These are phyloP conservation scores for Penicillium canescens DNA, from an alignment of 495 filamentous ascomycete species.

Conservation along the genomic window DNA sequence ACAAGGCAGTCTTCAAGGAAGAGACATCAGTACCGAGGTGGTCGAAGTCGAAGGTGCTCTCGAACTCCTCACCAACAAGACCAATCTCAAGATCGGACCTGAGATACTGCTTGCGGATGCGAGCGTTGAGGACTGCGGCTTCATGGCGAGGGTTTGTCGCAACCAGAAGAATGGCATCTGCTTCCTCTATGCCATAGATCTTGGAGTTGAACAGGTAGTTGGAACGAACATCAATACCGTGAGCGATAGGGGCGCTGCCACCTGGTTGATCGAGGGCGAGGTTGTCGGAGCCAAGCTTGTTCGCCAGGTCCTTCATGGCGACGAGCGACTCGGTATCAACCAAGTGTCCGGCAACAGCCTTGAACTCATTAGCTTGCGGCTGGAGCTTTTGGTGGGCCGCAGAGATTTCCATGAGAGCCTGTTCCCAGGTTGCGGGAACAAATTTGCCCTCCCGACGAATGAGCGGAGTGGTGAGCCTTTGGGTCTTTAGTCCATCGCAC, in stretches of 20 bases:
- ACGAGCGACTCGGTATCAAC: conserved; percentile 90
- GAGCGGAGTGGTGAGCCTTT: conserved; percentile 87
- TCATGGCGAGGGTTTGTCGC: conserved; percentile 95
- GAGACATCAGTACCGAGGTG: conserved; percentile 77
- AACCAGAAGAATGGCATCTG: conserved; percentile 87
- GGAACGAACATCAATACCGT: conserved; percentile 90
- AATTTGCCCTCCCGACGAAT: conserved; percentile 88
- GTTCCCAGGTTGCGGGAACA: conserved; percentile 88
- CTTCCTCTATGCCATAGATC: conserved; percentile 89
- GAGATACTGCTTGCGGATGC: conserved; percentile 96
- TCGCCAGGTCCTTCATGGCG: conserved; percentile 94
- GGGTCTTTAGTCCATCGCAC: conserved; percentile 94
- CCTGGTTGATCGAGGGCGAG: conserved; percentile 87
- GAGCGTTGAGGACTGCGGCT: conserved; percentile 90
- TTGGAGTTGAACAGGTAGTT: conserved; percentile 97
- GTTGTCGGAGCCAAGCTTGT: conserved; percentile 95
- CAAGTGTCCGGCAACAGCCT: conserved; percentile 88
- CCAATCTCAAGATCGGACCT: conserved; percentile 92
- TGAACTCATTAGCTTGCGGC: conserved; percentile 89
- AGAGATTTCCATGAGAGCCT: conserved; percentile 82
- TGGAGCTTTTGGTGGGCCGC: conserved; percentile 72
- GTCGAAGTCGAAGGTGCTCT: conserved; percentile 90
- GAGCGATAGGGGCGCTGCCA: conserved; percentile 80
- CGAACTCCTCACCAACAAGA: conserved; percentile 86
- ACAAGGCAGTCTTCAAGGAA: conserved; percentile 77